Evolutionary conservation across 495 filamentous ascomycete genomes (phyloP), one percentile per base, ranked within the genome.

Genomic region (Elaphomyces granulatus): DNA sequence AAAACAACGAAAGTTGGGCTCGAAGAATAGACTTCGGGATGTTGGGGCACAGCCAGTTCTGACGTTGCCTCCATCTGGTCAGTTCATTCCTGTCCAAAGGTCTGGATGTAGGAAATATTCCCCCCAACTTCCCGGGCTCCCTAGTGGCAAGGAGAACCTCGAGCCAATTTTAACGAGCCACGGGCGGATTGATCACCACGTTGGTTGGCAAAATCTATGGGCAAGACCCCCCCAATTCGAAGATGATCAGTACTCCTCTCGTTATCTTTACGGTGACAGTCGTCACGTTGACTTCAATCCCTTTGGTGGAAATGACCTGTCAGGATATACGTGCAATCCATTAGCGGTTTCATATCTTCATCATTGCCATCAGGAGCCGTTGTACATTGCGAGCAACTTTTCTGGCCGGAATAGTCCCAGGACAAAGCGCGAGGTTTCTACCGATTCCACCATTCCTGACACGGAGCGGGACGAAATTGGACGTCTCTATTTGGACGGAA

Each of bases 141-240:
- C 38, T 0, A 23, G 28, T 8, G 52, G 54, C 15, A 66, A 67
- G 32, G 66, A 71, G 39, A 71, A 68, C 44, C 47, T 67, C n/a
- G 61, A 65, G 40, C 66, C 64, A 10, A 55, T 61, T 20, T 21
- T 68, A 33, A 50, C 61, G 34, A 20, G 37, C 17, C 48, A 55
- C 18, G 59, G 53, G 15, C 50, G 52, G n/a, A 49, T 64, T 16
- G 60, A 58, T 12, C 37, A 48, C 26, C 23, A 47, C 20, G 43
- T 47, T 3, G 39, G 34, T 15, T 66, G 58, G 59, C 31, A 52
- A 20, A 56, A 59, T 2, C 53, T 60, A 16, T 44, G 50, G 9
- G 8, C 51, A 8, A 64, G 59, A 41, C 40, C 49, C n/a, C 46
- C 63, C 4, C 50, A 58, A 15, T 28, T 28, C 23, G 23, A 28